Evolutionary conservation across 495 filamentous ascomycete species (phyloP), one percentile per base, ranked within the genome.

Genomic region (Xylaria venustula): DNA sequence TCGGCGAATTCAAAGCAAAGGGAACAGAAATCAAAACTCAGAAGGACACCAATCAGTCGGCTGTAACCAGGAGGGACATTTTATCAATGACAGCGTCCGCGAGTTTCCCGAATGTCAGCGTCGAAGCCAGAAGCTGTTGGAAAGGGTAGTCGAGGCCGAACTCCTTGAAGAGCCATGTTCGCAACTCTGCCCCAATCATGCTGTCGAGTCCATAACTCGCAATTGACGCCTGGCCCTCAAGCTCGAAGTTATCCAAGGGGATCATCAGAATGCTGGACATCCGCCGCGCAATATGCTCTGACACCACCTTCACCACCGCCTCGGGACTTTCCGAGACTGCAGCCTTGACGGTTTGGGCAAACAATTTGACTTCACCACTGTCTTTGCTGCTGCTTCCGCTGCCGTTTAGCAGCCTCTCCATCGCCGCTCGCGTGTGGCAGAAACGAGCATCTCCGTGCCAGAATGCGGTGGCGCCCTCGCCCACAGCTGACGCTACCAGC

Each of bases 101-200:
- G 1, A 61, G 49, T 17, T 5, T 61, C 19, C 32, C 47, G 11
- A 61, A 61, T 19, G 40, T 54, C 14, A 61, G 58, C 8, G 50
- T 54, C 20, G 58, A 45, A 6, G 58, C 59, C 12, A 75, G 62
- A 50, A 75, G 59, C 45, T 63, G 57, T 53, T 70, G 64, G 64
- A 77, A 78, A 14, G 70, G 61, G 48, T 74, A 69, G 52, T 79
- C 73, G 32, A 78, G 32, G 6, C 60, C 65, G 53, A 72, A 70
- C 22, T 74, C 66, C 64, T 76, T 73, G 64, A 75, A 77, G 3
- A 77, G 23, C 78, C 76, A 79, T 19, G 64, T 77, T 8, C 76
- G 60, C 25, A 80, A 50, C 66, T 80, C 78, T 0, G 71, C 69
- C 9, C 69, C 73, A 51, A 79, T 72, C 78, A 80, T 77, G 64